Evolutionary conservation across 192 early-diverging fungal genomes (phyloP).

Genomic region (Linnemannia hyalina): DNA sequence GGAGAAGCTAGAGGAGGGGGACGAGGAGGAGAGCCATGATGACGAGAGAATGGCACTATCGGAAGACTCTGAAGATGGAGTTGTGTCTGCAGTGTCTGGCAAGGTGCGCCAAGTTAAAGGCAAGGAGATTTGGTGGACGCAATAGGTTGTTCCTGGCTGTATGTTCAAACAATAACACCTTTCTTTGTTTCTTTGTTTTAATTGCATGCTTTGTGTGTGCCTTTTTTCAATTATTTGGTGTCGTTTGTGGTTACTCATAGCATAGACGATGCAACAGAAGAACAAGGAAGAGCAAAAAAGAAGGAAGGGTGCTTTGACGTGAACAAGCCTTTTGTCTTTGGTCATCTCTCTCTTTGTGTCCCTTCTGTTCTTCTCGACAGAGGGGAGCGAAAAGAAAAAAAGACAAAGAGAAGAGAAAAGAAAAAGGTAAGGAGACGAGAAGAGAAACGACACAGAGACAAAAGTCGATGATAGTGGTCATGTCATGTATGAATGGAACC

Average conservation of each 20-base stretch:
- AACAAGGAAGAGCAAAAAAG: too few relatives aligned
- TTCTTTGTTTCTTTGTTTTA: background rate
- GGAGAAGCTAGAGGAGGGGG: conserved; percentile 5
- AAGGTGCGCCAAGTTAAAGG: conserved; percentile 31
- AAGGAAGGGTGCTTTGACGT: too few relatives aligned
- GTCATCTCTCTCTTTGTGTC: too few relatives aligned
- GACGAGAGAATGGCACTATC: background rate
- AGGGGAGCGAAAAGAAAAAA: background rate
- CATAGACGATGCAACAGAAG: too few relatives aligned
- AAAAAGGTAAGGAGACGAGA: too few relatives aligned
- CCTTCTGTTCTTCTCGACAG: too few relatives aligned
- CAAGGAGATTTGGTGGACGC: conserved; percentile 47
- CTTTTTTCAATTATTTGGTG: background rate
- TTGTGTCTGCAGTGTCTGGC: conserved; percentile 24
- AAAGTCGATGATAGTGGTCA: background rate
- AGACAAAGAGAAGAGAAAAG: too few relatives aligned
- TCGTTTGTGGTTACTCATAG: background rate
- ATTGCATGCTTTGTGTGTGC: background rate
- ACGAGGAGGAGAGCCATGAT: background rate
- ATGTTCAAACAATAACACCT: background rate
- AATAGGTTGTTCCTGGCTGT: background rate
- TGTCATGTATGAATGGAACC: background rate
- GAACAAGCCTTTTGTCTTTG: too few relatives aligned
- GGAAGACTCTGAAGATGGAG: conserved; percentile 23
- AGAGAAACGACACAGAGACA: background rate